Evolutionary conservation across 805 yeast species (phyloP).

Genomic region (Starmerella khaoyaiensis): DNA sequence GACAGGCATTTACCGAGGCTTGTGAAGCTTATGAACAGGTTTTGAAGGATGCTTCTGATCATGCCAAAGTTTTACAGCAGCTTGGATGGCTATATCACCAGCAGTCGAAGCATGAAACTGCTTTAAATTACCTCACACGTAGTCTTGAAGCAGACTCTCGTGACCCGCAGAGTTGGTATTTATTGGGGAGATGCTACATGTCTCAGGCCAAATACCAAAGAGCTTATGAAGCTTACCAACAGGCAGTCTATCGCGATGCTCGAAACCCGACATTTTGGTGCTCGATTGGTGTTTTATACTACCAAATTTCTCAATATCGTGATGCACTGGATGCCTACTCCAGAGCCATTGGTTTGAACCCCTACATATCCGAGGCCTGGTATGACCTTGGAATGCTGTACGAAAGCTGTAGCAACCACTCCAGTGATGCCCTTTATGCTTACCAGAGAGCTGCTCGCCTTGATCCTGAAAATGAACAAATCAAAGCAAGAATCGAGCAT

Average conservation of each 20-base stretch:
- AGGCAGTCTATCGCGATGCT: conserved; percentile 92
- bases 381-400: conserved; percentile 93
- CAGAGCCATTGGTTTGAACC: conserved; percentile 87
- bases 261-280: conserved; percentile 98
- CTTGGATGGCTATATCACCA: conserved; percentile 86
- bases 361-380: conserved; percentile 96
- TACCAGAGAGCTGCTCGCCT: conserved; percentile 91
- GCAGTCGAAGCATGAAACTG: conserved; percentile 59
- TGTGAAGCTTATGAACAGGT: conserved; percentile 93
- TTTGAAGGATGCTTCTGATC: conserved; percentile 75
- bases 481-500: conserved; percentile 82
- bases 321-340: conserved; percentile 98
- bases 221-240: conserved; percentile 97
- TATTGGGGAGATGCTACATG: conserved; percentile 94
- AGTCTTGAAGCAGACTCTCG: conserved; percentile 77
- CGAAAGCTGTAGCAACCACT: conserved; percentile 94
- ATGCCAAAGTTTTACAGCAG: conserved; percentile 91
- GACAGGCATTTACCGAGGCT: conserved; percentile 81
- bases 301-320: conserved; percentile 88
- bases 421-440: conserved; percentile 90
- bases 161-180: conserved; percentile 96
- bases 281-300: conserved; percentile 86
- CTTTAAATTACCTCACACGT: conserved; percentile 68
- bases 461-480: conserved; percentile 89
- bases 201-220: conserved; percentile 86